These are phyloP conservation scores for Mycosphaerella sp. DNA, from an alignment of 2,329 filamentous ascomycete species.

Conservation along the genomic window DNA sequence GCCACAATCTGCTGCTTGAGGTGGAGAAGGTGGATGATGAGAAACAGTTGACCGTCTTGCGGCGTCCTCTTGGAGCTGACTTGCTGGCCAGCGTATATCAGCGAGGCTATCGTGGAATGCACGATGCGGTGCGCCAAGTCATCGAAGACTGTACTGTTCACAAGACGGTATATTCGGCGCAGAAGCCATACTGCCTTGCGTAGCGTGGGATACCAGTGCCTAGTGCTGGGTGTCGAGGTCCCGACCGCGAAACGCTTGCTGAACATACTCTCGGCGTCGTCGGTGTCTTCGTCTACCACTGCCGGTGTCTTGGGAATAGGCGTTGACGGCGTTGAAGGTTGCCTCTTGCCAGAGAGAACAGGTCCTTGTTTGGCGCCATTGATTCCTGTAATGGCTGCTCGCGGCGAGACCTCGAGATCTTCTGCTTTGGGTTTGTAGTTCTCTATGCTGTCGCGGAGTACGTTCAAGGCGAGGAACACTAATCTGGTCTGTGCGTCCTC, in stretches of 20 bases:
- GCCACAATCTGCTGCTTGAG: slow-evolving; percentile 94
- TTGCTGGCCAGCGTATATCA: slow-evolving; percentile 63
- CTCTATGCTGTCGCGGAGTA: slow-evolving; percentile 62
- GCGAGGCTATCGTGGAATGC: slow-evolving; percentile 77
- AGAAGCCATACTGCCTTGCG: slow-evolving; percentile 63
- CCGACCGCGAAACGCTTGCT: slow-evolving; percentile 24
- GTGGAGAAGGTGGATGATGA: slow-evolving; percentile 89
- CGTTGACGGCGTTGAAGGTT: slow-evolving; percentile 29
- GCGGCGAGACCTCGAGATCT: slow-evolving; percentile 58
- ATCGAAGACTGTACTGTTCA: slow-evolving; percentile 64
- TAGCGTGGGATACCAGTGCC: slow-evolving; percentile 59
- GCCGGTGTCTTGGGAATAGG: slow-evolving; percentile 46
- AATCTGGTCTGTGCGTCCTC: slow-evolving; percentile 62
- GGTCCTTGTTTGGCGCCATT: slow-evolving; percentile 36
- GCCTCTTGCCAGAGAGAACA: slow-evolving; percentile 48
- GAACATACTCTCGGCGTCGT: slow-evolving; percentile 45
- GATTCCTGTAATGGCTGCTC: slow-evolving; percentile 16
- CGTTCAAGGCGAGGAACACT: slow-evolving; percentile 58
- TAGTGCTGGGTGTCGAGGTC: slow-evolving; percentile 13
- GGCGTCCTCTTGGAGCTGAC: slow-evolving; percentile 56
- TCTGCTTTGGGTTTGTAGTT: slow-evolving; percentile 59
- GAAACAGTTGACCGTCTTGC: slow-evolving; percentile 79
- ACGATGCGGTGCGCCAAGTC: slow-evolving; percentile 76
- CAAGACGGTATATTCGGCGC: slow-evolving; percentile 62
- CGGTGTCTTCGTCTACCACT: slow-evolving; percentile 50